A percentile compares a stretch with the other conserved stretches of the same genome.
phyloP scores from a whole-genome alignment of 192 early-diverging fungal species.

The Backusella tarrabulga region DNA sequence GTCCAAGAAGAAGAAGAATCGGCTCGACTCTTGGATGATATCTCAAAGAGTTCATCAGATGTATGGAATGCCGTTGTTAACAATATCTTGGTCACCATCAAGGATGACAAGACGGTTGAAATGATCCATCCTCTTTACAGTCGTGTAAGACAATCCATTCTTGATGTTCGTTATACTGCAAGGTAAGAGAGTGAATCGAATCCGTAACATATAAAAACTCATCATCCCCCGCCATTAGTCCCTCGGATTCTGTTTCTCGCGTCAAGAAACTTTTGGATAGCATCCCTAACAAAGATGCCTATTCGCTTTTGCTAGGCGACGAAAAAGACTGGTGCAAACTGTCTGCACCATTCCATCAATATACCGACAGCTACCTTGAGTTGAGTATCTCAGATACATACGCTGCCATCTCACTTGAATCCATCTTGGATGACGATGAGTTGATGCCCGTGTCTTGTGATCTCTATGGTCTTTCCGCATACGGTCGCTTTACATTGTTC shows the following conservation, averaged over 20 bases:
- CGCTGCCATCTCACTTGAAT: not conserved
- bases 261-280: conserved; percentile 29
- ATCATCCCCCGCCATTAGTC: conserved; percentile 25
- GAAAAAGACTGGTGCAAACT: conserved; percentile 41
- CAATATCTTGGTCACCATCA: not conserved
- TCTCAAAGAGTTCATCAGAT: not conserved
- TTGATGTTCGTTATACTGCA: conserved; percentile 29
- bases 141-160: conserved; percentile 35
- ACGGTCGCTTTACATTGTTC: conserved; percentile 45
- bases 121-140: not conserved
- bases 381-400: conserved; percentile 14
- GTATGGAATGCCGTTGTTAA: not conserved
- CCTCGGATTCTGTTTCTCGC: conserved; percentile 44
- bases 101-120: not conserved
- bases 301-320: conserved; percentile 33
- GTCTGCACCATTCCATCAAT: conserved; percentile 26
- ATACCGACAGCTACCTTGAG: conserved; percentile 18
- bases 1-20: not conserved
- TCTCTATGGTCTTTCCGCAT: conserved; percentile 48
- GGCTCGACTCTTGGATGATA: not conserved
- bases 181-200: conserved; percentile 26
- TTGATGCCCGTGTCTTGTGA: conserved; percentile 38
- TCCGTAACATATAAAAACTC: not conserved
- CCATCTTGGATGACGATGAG: conserved; percentile 23
- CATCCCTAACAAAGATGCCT: not conserved